Conservation (phyloP, 2,329 filamentous ascomycete species). For the Elsinoe perseae region DNA sequence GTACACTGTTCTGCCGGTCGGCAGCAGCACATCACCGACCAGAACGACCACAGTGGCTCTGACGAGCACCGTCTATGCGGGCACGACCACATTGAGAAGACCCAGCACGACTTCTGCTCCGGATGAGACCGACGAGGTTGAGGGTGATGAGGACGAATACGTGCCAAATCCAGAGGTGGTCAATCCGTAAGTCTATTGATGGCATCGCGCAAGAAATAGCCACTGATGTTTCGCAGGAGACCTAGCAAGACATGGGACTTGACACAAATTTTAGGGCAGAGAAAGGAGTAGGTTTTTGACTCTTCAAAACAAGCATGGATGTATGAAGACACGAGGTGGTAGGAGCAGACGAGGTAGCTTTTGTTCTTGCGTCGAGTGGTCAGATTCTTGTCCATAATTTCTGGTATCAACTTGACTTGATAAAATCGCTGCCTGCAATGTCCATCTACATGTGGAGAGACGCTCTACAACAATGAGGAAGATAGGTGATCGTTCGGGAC, state of each 20-base stretch:
- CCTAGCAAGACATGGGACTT: conserved; percentile 7
- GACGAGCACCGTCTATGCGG: conserved; percentile 17
- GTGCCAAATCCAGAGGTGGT: conserved; percentile 5
- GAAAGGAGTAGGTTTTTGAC: background rate
- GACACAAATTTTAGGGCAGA: background rate
- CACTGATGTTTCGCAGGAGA: background rate
- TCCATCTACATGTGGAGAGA: too few relatives aligned
- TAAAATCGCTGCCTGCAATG: too few relatives aligned
- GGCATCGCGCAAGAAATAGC: background rate
- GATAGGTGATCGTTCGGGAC: too few relatives aligned
- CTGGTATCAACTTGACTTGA: background rate
- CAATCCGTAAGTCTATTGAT: background rate
- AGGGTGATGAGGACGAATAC: background rate
- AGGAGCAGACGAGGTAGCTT: background rate
- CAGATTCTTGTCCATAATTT: background rate
- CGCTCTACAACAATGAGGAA: too few relatives aligned
- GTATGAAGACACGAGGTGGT: background rate
- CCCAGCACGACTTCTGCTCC: background rate
- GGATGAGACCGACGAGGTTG: background rate
- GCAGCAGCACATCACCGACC: background rate
- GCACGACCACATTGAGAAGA: background rate
- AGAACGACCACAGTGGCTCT: conserved; percentile 17
- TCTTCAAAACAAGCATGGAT: background rate
- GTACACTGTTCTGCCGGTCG: background rate
- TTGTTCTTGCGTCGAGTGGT: background rate